These are phyloP conservation scores for Starmera dryadoides DNA, from an alignment of 805 yeast genomes.

Conservation along the genomic window DNA sequence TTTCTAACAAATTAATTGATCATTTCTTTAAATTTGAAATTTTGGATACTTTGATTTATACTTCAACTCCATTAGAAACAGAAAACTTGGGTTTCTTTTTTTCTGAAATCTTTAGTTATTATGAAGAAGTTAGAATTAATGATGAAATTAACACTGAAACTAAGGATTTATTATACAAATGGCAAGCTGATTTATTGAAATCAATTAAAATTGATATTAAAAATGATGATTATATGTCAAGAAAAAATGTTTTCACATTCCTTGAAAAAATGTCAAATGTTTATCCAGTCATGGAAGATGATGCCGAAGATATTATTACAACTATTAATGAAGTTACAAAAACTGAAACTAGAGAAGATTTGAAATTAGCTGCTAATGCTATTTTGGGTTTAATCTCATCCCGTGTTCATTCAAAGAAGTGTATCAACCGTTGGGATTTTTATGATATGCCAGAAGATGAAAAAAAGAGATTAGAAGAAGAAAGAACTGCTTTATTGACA, in stretches of 20 bases:
- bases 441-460: slow-evolving; percentile 40
- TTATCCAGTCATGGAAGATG: slow-evolving; percentile 64
- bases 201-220: slow-evolving; percentile 15
- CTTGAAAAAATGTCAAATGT: slow-evolving; percentile 56
- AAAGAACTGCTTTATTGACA: slow-evolving; percentile 5
- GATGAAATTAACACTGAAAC: slow-evolving; percentile 21
- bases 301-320: slow-evolving; percentile 45
- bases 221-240: slow-evolving; percentile 62
- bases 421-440: slow-evolving; percentile 53
- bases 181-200: slow-evolving; percentile 45
- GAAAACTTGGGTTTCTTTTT: slow-evolving; percentile 77
- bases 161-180: slow-evolving; percentile 36
- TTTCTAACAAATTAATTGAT: slow-evolving; percentile 34
- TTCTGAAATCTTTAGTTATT: slow-evolving; percentile 40
- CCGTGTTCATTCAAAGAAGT: slow-evolving; percentile 29
- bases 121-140: slow-evolving; percentile 38
- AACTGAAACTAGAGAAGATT: slow-evolving; percentile 67
- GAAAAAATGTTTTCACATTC: slow-evolving; percentile 74
- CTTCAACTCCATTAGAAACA: slow-evolving; percentile 70
- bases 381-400: slow-evolving; percentile 59
- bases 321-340: slow-evolving; percentile 40
- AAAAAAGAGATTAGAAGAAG: slow-evolving; percentile 19
- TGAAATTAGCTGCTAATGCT: slow-evolving; percentile 71
- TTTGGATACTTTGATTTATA: slow-evolving; percentile 52
- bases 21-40: slow-evolving; percentile 40